A percentile compares a stretch with the other conserved stretches of the same genome.
phyloP scores from a whole-genome alignment of 768 basidiomycete genomes.

The Boletus subparvulus region DNA sequence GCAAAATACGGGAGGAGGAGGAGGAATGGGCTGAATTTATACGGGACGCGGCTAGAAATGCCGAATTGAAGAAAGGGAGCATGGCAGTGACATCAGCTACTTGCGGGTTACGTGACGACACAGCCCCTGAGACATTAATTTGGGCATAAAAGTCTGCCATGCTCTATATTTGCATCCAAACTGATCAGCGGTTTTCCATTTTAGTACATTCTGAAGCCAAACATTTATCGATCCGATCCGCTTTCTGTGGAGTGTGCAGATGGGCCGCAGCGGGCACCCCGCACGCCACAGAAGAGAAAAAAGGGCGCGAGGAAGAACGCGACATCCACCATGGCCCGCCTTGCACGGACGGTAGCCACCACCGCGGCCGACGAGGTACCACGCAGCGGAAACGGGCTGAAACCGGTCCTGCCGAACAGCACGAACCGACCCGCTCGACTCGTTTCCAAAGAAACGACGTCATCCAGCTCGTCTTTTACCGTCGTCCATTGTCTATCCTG shows the following conservation, averaged over 20 bases:
- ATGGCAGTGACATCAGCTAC: slow-evolving; percentile 35
- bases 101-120: slow-evolving; percentile 23
- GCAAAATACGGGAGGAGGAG: slow-evolving; percentile 2
- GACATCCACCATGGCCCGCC: neutral
- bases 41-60: slow-evolving; percentile 22
- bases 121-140: slow-evolving; percentile 30
- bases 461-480: slow-evolving; percentile 6
- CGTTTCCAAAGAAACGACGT: slow-evolving; percentile 29
- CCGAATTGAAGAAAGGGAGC: slow-evolving; percentile 30
- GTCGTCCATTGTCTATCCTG: neutral
- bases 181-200: neutral
- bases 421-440: slow-evolving; percentile 2
- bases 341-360: neutral
- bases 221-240: slow-evolving; percentile 23
- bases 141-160: slow-evolving; percentile 3
- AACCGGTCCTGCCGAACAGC: neutral
- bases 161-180: slow-evolving; percentile 14
- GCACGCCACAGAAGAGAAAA: slow-evolving; percentile 22
- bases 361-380: slow-evolving; percentile 8
- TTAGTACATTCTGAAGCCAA: slow-evolving; percentile 1
- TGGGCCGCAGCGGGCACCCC: slow-evolving; percentile 4
- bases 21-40: slow-evolving; percentile 29
- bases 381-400: slow-evolving; percentile 12
- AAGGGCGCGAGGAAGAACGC: neutral
- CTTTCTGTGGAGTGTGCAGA: neutral